Evolutionary conservation across 2,329 filamentous ascomycete genomes (phyloP).

Genomic region (Bipolaris zeicola): DNA sequence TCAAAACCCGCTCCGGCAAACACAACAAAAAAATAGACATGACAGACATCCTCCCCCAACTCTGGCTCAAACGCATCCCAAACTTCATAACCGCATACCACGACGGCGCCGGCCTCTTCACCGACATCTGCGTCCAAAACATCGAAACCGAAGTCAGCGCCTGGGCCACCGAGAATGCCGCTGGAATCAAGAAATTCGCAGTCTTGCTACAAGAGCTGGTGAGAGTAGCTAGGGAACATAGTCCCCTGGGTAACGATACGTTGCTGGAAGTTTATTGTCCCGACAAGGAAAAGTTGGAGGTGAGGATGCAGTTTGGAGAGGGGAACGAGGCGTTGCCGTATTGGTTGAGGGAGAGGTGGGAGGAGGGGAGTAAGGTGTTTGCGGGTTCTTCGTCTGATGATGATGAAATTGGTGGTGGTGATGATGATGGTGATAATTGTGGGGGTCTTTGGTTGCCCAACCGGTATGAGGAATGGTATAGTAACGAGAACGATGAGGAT

Average conservation of each 20-base stretch:
- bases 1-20: constrained; percentile 56
- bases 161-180: constrained; percentile 53
- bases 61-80: constrained; percentile 59
- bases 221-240: constrained; percentile 26
- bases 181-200: constrained; percentile 33
- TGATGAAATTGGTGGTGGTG: neutral
- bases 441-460: too few species aligned
- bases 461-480: too few species aligned
- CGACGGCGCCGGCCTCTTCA: constrained; percentile 49
- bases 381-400: neutral
- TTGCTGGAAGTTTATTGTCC: constrained; percentile 46
- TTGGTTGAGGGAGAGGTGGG: constrained; percentile 18
- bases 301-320: constrained; percentile 40
- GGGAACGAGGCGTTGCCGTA: constrained; percentile 32
- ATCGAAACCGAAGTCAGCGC: constrained; percentile 42
- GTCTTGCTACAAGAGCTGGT: constrained; percentile 42
- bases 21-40: constrained; percentile 45
- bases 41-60: constrained; percentile 49
- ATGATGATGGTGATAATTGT: too few species aligned
- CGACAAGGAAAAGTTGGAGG: constrained; percentile 40
- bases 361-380: neutral
- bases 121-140: constrained; percentile 50
- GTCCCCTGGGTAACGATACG: neutral
- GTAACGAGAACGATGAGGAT: neutral
- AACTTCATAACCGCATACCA: constrained; percentile 61